These are phyloP conservation scores for Punctularia strigosozonata DNA, from an alignment of 768 basidiomycete genomes.

Conservation along the genomic window DNA sequence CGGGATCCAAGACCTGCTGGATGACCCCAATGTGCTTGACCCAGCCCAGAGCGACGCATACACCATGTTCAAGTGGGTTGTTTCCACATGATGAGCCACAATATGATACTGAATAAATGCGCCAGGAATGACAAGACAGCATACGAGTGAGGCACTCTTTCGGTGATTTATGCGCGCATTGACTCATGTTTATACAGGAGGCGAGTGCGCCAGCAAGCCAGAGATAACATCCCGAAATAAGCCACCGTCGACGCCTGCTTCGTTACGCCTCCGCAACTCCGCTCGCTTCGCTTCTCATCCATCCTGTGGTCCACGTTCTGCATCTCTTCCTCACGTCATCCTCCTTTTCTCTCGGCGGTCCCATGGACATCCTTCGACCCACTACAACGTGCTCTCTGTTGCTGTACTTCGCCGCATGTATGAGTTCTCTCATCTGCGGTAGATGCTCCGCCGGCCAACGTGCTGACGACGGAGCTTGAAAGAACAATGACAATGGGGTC, in stretches of 20 bases:
- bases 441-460: too few relatives aligned
- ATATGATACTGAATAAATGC: neutral
- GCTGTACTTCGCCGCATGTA: too few relatives aligned
- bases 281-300: too few relatives aligned
- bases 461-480: too few relatives aligned
- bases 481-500: too few relatives aligned
- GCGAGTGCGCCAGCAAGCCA: slow-evolving; percentile 74
- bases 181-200: slow-evolving; percentile 32
- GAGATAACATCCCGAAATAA: slow-evolving; percentile 84
- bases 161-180: neutral
- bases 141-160: slow-evolving; percentile 80
- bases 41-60: slow-evolving; percentile 98
- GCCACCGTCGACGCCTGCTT: slow-evolving; percentile 3
- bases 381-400: too few relatives aligned
- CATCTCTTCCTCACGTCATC: too few relatives aligned
- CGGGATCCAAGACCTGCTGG: slow-evolving; percentile 91
- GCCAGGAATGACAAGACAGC: slow-evolving; percentile 84
- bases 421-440: too few relatives aligned
- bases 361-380: too few relatives aligned
- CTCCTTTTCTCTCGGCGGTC: too few relatives aligned
- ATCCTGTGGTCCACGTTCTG: too few relatives aligned
- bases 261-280: too few relatives aligned
- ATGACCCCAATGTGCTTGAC: slow-evolving; percentile 94
- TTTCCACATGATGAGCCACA: neutral
- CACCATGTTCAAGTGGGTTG: slow-evolving; percentile 93